phyloP scores from a whole-genome alignment of 2,329 filamentous ascomycete species.

The Gliomastix tumulicola region DNA sequence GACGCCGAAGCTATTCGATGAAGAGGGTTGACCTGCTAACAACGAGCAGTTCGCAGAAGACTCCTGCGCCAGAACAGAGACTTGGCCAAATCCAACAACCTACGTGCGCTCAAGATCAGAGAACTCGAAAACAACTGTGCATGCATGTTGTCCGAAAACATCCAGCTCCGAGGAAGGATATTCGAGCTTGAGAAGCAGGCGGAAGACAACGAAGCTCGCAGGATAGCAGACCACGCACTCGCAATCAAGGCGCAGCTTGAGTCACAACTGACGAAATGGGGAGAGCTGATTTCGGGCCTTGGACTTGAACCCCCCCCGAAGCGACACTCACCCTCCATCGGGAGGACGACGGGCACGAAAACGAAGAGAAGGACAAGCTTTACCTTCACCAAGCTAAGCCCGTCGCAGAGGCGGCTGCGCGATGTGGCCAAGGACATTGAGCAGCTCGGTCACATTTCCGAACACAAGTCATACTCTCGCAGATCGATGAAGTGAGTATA shows the following conservation, averaged over 20 bases:
- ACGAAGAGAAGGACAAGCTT: conserved; percentile 33
- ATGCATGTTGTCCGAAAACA: conserved; percentile 70
- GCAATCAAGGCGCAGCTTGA: conserved; percentile 67
- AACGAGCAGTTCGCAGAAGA: conserved; percentile 69
- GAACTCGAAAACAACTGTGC: conserved; percentile 70
- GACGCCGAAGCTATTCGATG: too few species aligned
- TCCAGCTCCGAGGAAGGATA: conserved; percentile 64
- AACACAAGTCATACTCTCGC: conserved; percentile 62
- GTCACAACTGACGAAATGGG: conserved; percentile 64
- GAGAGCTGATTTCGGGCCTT: conserved; percentile 58
- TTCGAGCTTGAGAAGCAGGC: conserved; percentile 62
- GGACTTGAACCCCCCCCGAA: conserved; percentile 53
- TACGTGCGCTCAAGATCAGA: conserved; percentile 70
- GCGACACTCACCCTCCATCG: conserved; percentile 30
- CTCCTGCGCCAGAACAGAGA: conserved; percentile 81
- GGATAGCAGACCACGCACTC: conserved; percentile 58
- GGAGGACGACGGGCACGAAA: conserved; percentile 27
- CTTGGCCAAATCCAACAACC: conserved; percentile 71
- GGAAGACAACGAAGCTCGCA: conserved; percentile 50
- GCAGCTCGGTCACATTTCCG: conserved; percentile 49
- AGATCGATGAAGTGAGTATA: conserved; percentile 58
- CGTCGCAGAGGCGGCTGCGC: conserved; percentile 48
- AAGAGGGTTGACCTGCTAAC: too few species aligned
- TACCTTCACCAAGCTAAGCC: conserved; percentile 31
- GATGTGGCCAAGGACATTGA: conserved; percentile 50